Evolutionary conservation across 805 yeast genomes (phyloP), one percentile per base, ranked within the genome.

Genomic region (Maudiozyma pseudohumilis): DNA sequence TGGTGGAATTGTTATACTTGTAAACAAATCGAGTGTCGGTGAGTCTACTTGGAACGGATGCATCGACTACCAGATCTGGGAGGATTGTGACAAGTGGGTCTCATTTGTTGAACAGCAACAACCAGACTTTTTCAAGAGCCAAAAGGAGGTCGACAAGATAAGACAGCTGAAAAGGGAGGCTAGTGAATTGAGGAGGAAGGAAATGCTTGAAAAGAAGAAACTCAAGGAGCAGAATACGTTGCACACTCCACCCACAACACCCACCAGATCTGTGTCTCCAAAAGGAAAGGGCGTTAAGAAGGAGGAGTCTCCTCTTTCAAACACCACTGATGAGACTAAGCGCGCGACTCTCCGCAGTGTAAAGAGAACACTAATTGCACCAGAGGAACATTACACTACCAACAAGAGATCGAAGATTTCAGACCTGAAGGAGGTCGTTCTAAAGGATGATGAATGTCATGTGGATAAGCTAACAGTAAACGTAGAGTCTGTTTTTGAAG

Each of bases 31-130:
- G 1, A 69, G 70, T 1, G 61, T 81, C 8, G 67, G 80, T 2
- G 65, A 70, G 38, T 65, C 75, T 29, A 63, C 68, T 15, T 89
- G 96, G 95, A 70, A 74, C 25, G 69, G 69, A 0, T 60, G 72
- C 8, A 74, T 88, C 36, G 96, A 89, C 60, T 83, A 77, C 59
- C 94, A 87, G 51, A 70, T 89, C 4, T 60, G 74, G 36, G 63
- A 77, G 36, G 95, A 86, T 53, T 84, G 96, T 55, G 97, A 89
- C 59, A 67, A 67, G 18, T 89, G 94, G 76, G 80, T 87, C 19
- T 59, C 63, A 12, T 65, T 68, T 31, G 57, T 84, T 26, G 69
- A 71, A 45, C 39, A 43, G 5, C 69, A 74, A 29, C 59, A 76
- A 6, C 87, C 92, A 2, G 72, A 69, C 41, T 65, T 80, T 47